Evolutionary conservation across 2,329 filamentous ascomycete species (phyloP).

Genomic region (Epichloe scottii): DNA sequence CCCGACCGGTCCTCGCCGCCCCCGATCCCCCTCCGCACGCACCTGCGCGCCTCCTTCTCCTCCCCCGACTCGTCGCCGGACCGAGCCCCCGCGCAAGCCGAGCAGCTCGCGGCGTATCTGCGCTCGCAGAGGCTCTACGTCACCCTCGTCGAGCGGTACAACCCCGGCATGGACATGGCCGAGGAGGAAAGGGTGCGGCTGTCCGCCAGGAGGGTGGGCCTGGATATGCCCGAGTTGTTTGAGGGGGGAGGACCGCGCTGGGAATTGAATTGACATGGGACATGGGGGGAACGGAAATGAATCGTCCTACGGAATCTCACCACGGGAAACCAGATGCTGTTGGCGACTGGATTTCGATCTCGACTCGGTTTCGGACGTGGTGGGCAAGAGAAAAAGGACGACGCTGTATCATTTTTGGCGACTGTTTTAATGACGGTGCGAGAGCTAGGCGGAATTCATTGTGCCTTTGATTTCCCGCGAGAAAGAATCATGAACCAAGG

Average conservation of each 20-base stretch:
- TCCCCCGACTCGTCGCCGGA: slow-evolving; percentile 14
- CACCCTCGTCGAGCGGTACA: slow-evolving; percentile 78
- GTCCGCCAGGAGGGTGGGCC: slow-evolving; percentile 76
- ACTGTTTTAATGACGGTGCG: neutral
- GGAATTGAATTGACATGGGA: neutral
- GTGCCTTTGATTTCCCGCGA: too few species aligned
- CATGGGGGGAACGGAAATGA: too few species aligned
- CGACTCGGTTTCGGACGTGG: too few species aligned
- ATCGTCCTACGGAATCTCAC: too few species aligned
- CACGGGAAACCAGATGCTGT: neutral
- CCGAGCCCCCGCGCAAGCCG: slow-evolving; percentile 29
- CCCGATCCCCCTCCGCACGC: slow-evolving; percentile 39
- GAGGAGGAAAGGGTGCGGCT: slow-evolving; percentile 74
- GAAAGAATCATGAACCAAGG: too few species aligned
- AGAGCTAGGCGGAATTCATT: neutral
- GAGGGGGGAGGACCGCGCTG: slow-evolving; percentile 1
- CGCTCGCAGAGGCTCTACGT: slow-evolving; percentile 76
- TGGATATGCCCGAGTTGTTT: slow-evolving; percentile 67
- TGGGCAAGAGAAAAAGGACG: too few species aligned
- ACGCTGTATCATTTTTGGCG: too few species aligned
- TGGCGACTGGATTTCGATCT: too few species aligned
- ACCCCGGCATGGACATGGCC: slow-evolving; percentile 80
- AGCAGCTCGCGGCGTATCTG: slow-evolving; percentile 70
- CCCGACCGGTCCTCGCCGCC: slow-evolving; percentile 39
- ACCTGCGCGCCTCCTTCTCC: slow-evolving; percentile 19